Conservation (phyloP, 2,329 filamentous ascomycete genomes). For the Dryadomyces quercus-mongolicae region DNA sequence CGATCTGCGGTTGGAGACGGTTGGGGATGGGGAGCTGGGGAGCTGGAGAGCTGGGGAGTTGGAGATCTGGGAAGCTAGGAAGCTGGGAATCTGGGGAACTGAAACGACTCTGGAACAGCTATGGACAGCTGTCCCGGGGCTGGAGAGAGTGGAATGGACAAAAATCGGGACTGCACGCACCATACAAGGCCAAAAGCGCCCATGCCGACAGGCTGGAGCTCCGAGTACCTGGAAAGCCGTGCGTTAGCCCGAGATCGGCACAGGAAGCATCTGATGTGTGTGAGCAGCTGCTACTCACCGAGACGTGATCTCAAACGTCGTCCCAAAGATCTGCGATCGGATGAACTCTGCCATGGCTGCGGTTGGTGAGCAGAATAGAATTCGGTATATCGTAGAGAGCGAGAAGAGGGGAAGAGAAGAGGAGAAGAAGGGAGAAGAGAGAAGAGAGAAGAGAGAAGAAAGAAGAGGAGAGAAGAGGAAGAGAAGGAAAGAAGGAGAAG, state of each 20-base stretch:
- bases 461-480: not conserved
- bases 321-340: conserved; percentile 97
- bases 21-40: too few relatives aligned
- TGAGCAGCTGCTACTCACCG: conserved; percentile 50
- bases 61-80: too few relatives aligned
- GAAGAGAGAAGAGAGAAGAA: not conserved
- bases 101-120: too few relatives aligned
- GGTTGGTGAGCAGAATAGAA: not conserved
- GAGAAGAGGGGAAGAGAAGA: not conserved
- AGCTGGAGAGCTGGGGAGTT: too few relatives aligned
- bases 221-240: conserved; percentile 61
- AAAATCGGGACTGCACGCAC: conserved; percentile 36
- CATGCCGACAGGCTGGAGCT: conserved; percentile 98
- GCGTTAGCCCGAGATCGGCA: not conserved
- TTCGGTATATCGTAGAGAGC: not conserved
- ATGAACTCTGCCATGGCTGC: conserved; percentile 93
- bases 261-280: not conserved
- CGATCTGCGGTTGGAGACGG: too few relatives aligned
- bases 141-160: too few relatives aligned
- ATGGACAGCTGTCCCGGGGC: too few relatives aligned
- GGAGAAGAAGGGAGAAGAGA: not conserved
- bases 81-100: too few relatives aligned
- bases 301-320: conserved; percentile 98
- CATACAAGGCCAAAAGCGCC: conserved; percentile 97
- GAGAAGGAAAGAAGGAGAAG: not conserved